These are phyloP conservation scores for Elsinoe ampelina DNA, from an alignment of 2,329 filamentous ascomycete genomes.

Conservation along the genomic window DNA sequence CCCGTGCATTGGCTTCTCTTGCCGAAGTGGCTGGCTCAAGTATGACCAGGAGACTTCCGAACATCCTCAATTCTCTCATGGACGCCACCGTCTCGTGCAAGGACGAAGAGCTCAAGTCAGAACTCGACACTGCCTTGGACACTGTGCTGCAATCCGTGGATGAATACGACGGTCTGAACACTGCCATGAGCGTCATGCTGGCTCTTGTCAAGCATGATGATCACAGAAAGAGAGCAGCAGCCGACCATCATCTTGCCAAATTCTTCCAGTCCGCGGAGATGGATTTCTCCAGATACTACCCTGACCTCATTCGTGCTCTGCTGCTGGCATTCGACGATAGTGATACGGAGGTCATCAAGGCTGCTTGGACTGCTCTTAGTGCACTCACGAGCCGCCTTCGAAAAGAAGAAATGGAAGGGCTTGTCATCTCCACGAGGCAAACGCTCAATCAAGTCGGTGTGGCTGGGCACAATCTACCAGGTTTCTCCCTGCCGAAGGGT, in stretches of 20 bases:
- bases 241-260: conserved; percentile 68
- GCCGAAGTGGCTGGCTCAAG: conserved; percentile 82
- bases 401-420: conserved; percentile 96
- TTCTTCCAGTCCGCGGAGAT: conserved; percentile 76
- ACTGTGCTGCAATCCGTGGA: conserved; percentile 87
- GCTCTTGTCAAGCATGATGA: conserved; percentile 86
- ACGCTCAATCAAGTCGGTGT: conserved; percentile 83
- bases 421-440: conserved; percentile 78
- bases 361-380: conserved; percentile 76
- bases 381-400: conserved; percentile 81
- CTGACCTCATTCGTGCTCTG: conserved; percentile 83
- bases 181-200: conserved; percentile 87
- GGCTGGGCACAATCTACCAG: conserved; percentile 70
- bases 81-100: conserved; percentile 75
- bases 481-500: conserved; percentile 86
- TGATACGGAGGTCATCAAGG: conserved; percentile 75
- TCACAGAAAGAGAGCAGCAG: conserved; percentile 69
- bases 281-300: conserved; percentile 93
- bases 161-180: conserved; percentile 91
- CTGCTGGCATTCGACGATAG: conserved; percentile 87
- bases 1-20: conserved; percentile 82
- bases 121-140: conserved; percentile 75
- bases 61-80: conserved; percentile 87
- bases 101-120: conserved; percentile 62
- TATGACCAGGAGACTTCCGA: conserved; percentile 83